A percentile compares a stretch with the other conserved stretches of the same genome.
phyloP scores from a whole-genome alignment of 2,329 filamentous ascomycete genomes.

The Aspergillus luchuensis region DNA sequence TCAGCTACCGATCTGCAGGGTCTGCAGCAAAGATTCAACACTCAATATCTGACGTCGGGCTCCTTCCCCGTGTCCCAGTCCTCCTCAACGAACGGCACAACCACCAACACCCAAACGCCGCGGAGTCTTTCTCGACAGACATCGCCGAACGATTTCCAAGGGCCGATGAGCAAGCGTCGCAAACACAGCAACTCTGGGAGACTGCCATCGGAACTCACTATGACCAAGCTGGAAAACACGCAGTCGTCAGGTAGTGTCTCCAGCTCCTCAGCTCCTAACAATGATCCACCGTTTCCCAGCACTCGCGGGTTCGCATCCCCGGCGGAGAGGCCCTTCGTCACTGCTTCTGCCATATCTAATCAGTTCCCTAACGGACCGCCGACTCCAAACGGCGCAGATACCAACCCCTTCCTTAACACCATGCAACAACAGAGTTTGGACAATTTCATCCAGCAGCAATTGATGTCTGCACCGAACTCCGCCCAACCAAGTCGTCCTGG shows the following conservation, averaged over 20 bases:
- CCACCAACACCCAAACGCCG: slow-evolving; percentile 54
- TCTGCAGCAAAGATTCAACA: slow-evolving; percentile 56
- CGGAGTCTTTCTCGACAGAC: slow-evolving; percentile 70
- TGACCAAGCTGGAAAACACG: slow-evolving; percentile 75
- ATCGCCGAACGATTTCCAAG: slow-evolving; percentile 67
- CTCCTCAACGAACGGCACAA: slow-evolving; percentile 38
- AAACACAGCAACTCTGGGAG: slow-evolving; percentile 73
- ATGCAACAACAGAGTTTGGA: slow-evolving; percentile 67
- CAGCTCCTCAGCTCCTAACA: slow-evolving; percentile 42
- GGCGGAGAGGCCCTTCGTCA: slow-evolving; percentile 51
- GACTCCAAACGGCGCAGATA: slow-evolving; percentile 67
- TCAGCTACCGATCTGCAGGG: slow-evolving; percentile 66
- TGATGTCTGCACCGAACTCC: slow-evolving; percentile 73
- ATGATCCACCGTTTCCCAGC: slow-evolving; percentile 46
- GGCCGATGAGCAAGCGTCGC: slow-evolving; percentile 74
- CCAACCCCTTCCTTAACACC: slow-evolving; percentile 59
- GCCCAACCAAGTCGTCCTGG: slow-evolving; percentile 75
- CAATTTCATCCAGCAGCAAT: slow-evolving; percentile 62
- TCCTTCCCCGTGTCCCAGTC: slow-evolving; percentile 44
- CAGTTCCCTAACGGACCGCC: slow-evolving; percentile 63
- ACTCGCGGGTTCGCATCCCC: slow-evolving; percentile 40
- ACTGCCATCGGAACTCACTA: slow-evolving; percentile 71
- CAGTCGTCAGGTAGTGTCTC: slow-evolving; percentile 34
- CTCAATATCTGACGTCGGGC: slow-evolving; percentile 43
- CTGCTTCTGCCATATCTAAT: slow-evolving; percentile 44